Percentiles rank a stretch among this genome's conserved stretches.
Conservation (phyloP, 352 stramenopile species). For the Pythium guiyangense region DNA sequence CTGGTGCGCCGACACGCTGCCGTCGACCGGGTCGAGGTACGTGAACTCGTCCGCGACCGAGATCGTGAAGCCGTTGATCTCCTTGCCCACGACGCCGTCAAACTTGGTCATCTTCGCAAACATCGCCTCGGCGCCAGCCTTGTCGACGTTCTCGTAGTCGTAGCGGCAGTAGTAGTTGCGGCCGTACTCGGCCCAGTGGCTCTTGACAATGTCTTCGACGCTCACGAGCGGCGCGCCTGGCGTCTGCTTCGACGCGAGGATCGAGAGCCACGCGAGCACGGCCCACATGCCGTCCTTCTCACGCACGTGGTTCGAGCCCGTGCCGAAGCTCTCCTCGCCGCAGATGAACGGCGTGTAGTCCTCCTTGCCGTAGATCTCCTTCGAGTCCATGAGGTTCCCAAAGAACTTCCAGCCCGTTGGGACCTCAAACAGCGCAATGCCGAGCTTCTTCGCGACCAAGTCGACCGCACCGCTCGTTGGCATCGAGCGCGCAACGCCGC, state of each 20-base stretch:
- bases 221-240: constrained; percentile 88
- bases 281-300: constrained; percentile 99
- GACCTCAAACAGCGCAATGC: constrained; percentile 95
- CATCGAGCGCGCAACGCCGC: constrained; percentile 97
- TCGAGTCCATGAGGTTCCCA: constrained; percentile 99
- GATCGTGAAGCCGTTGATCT: constrained; percentile 76
- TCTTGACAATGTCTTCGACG: constrained; percentile 95
- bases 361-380: constrained; percentile 93
- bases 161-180: constrained; percentile 99
- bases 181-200: constrained; percentile 97
- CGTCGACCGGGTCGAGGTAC: constrained; percentile 98
- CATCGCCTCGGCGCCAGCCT: constrained; percentile 70
- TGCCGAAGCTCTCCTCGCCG: constrained; percentile 98
- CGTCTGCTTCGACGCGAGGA: constrained; percentile 91
- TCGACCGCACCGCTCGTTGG: constrained; percentile 97
- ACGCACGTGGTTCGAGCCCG: constrained; percentile 98
- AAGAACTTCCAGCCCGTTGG: constrained; percentile 99
- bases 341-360: constrained; percentile 99
- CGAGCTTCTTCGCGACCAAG: constrained; percentile 94
- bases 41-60: constrained; percentile 95
- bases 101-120: constrained; percentile 75
- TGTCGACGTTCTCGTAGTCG: constrained; percentile 98
- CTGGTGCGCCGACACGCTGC: constrained; percentile 94
- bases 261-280: constrained; percentile 98
- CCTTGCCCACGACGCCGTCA: constrained; percentile 55